Conservation (phyloP, 208 protist species). For the Trypanosoma cruzi region DNA sequence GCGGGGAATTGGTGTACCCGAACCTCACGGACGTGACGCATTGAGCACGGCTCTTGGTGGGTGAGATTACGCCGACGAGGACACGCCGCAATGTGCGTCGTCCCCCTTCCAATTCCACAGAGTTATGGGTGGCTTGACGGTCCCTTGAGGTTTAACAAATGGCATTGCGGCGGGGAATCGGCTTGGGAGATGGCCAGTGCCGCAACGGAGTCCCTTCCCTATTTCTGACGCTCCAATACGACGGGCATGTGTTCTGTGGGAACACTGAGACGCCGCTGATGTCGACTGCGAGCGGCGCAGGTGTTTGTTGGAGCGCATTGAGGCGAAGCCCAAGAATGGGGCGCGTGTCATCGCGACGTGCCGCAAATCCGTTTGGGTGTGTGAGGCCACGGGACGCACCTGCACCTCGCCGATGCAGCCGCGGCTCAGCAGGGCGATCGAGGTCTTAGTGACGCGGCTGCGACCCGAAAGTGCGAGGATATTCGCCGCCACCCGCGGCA, state of each 20-base stretch:
- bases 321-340: constrained; percentile 68
- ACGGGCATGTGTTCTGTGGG: constrained; percentile 87
- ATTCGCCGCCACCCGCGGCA: constrained; percentile 91
- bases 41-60: constrained; percentile 58
- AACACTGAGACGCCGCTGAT: constrained; percentile 77
- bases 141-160: constrained; percentile 75
- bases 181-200: constrained; percentile 89
- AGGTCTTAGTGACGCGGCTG: constrained; percentile 65
- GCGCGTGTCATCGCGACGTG: constrained; percentile 70
- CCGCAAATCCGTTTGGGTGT: constrained; percentile 82
- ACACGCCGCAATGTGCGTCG: constrained; percentile 61
- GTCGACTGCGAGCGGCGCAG: constrained; percentile 83
- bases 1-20: constrained; percentile 87
- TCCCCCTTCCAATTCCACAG: constrained; percentile 80
- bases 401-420: constrained; percentile 48
- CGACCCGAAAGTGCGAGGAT: constrained; percentile 76
- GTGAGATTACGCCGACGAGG: constrained; percentile 42
- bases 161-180: constrained; percentile 71
- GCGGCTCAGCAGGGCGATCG: constrained; percentile 51
- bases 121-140: constrained; percentile 94
- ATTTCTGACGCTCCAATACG: constrained; percentile 70
- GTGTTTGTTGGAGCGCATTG: constrained; percentile 80
- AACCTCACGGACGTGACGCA: constrained; percentile 76
- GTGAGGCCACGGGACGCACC: constrained; percentile 55
- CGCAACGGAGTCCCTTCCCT: constrained; percentile 85